Conservation (phyloP, 176 grass and related monocot species). For the Urochloa ruziziensis region DNA sequence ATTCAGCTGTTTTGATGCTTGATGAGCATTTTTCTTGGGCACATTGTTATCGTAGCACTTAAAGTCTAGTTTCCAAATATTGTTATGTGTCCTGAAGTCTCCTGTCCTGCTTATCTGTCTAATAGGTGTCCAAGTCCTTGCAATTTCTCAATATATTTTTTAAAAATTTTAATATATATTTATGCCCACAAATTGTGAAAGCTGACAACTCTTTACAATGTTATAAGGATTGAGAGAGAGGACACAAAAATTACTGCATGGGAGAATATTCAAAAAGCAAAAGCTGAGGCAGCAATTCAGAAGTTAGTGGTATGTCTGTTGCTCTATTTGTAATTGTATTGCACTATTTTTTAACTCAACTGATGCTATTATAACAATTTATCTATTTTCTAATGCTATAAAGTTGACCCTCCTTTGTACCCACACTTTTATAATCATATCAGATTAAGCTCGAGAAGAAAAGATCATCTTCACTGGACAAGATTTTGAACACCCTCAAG, state of each 20-base stretch:
- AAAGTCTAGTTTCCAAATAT: conserved; percentile 6
- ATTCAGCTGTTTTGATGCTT: conserved; percentile 14
- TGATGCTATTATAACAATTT: not conserved
- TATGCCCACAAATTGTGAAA: conserved; percentile 10
- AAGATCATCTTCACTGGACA: conserved; percentile 79
- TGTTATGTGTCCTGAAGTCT: not conserved
- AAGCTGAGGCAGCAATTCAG: conserved; percentile 86
- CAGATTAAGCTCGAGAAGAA: conserved; percentile 95
- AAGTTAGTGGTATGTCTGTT: conserved; percentile 75
- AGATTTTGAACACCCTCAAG: conserved; percentile 76
- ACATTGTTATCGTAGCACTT: not conserved
- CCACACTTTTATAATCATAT: not conserved
- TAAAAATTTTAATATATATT: not conserved
- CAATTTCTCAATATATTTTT: not conserved
- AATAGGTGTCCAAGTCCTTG: not conserved
- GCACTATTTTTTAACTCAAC: not conserved
- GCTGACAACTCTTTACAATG: conserved; percentile 21
- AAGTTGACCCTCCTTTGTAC: conserved; percentile 6
- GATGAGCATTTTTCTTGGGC: conserved; percentile 2
- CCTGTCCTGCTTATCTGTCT: not conserved
- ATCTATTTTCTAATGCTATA: conserved; percentile 10
- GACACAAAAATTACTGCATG: conserved; percentile 84
- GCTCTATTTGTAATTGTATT: not conserved
- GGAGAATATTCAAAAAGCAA: conserved; percentile 91
- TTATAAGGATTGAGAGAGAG: conserved; percentile 69